Base-by-base conservation (phyloP, 2,329 filamentous ascomycete species). In the Cladosporium sp. region DNA sequence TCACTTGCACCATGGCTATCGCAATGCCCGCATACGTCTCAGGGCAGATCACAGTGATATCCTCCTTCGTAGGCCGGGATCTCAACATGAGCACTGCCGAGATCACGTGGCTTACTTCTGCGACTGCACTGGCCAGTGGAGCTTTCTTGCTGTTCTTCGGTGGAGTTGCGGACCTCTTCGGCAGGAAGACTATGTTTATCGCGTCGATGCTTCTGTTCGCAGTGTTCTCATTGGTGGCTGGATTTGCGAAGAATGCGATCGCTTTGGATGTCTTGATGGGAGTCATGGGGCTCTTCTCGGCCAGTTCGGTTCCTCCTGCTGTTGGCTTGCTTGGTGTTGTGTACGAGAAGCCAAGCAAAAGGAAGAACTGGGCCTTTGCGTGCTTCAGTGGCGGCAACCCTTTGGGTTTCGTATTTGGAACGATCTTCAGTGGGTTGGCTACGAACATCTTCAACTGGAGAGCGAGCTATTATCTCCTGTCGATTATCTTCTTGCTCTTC, bases 71-170 rank as follows among this genome's bases (percentile, higher is more conserved):
- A 50, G 84, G 81, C 1, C 68, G 72, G 14, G 83, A 87, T 61
- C 70, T 88, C 57, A 67, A 76, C 47, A 88, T 89, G 85, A 83
- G 80, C 2, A 83, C 82, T 49, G 82, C 84, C 1, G 79, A 89
- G 66, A 82, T 89, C 22, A 86, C 85, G 0, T 89, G 86, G 86
- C 84, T 88, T 61, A 80, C 78, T 49, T 85, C 85, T 7, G 80
- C 85, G n/a, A 78, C 82, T 39, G 82, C 82, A 74, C 76, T 89
- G 15, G 82, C 82, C 1, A 83, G 83, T 37, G 86, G 86, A 6
- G 80, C 86, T 0, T 84, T 89, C 64, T 78, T 89, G 62, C 78
- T 89, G 8, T 82, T 85, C 64, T 86, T 89, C 60, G 86, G 85
- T 39, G 83, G 83, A 64, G 73, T 88, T 6, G 84, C 86, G 1